These are phyloP conservation scores for Leptographium radiaticola DNA, from an alignment of 2,329 filamentous ascomycete genomes.

Conservation along the genomic window DNA sequence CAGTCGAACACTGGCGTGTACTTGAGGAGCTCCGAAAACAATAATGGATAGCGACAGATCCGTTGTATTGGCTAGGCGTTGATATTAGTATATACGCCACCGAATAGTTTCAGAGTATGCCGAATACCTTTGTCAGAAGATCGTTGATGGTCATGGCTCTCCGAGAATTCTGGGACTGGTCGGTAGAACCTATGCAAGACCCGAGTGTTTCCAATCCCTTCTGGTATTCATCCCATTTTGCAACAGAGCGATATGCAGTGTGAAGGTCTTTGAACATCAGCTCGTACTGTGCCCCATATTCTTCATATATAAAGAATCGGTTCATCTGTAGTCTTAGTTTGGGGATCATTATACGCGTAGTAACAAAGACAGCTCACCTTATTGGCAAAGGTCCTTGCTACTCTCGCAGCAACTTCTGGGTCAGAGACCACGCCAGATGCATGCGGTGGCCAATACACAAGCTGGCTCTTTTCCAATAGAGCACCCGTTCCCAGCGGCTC, in stretches of 20 bases:
- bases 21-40: conserved; percentile 74
- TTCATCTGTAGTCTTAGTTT: conserved; percentile 43
- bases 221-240: conserved; percentile 68
- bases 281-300: conserved; percentile 84
- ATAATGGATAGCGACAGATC: conserved; percentile 77
- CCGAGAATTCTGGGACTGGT: conserved; percentile 47
- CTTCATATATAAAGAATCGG: conserved; percentile 76
- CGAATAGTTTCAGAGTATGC: too few species aligned
- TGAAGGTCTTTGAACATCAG: conserved; percentile 69
- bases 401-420: conserved; percentile 45
- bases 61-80: conserved; percentile 68
- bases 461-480: conserved; percentile 24
- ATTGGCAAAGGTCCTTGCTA: conserved; percentile 46
- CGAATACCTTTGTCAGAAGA: conserved; percentile 69
- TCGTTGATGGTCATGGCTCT: conserved; percentile 76
- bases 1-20: conserved; percentile 77
- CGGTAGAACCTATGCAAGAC: conserved; percentile 58
- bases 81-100: too few species aligned
- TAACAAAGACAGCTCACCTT: conserved; percentile 28
- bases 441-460: conserved; percentile 28
- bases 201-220: conserved; percentile 75
- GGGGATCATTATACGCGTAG: neutral
- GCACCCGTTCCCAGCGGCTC: conserved; percentile 36
- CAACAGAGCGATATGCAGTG: conserved; percentile 52
- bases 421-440: conserved; percentile 41